These are phyloP conservation scores for Arthrocladium fulminans DNA, from an alignment of 2,329 filamentous ascomycete genomes.

Conservation along the genomic window DNA sequence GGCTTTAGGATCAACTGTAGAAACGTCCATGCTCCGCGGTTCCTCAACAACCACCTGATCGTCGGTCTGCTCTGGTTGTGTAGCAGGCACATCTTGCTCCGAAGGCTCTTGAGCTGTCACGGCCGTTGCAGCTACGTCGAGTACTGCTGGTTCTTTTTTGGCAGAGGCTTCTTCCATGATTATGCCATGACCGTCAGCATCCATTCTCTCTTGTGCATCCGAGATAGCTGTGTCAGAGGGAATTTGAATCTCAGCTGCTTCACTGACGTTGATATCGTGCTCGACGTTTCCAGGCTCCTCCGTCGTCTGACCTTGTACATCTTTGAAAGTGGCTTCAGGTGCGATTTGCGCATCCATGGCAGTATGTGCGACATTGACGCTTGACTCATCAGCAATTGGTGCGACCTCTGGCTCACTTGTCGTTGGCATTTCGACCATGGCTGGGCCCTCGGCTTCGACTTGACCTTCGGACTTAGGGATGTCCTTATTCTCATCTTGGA, in stretches of 20 bases:
- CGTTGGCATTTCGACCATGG: background rate
- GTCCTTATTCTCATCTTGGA: background rate
- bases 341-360: too few species aligned
- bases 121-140: background rate
- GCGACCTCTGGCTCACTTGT: background rate
- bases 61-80: background rate
- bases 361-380: too few species aligned
- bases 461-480: too few species aligned
- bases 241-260: background rate
- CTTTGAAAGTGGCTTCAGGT: too few species aligned
- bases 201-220: background rate
- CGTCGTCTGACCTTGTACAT: background rate
- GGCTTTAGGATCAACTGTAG: constrained; percentile 1
- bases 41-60: background rate
- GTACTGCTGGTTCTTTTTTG: background rate
- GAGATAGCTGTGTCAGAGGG: background rate
- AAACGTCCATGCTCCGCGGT: background rate
- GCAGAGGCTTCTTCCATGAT: background rate
- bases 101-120: background rate
- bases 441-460: background rate
- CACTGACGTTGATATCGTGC: background rate
- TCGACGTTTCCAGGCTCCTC: background rate
- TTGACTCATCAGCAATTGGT: background rate
- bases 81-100: background rate
- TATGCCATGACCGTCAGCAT: background rate